Conservation (phyloP, 352 stramenopile genomes). For the Phytophthora europaea region DNA sequence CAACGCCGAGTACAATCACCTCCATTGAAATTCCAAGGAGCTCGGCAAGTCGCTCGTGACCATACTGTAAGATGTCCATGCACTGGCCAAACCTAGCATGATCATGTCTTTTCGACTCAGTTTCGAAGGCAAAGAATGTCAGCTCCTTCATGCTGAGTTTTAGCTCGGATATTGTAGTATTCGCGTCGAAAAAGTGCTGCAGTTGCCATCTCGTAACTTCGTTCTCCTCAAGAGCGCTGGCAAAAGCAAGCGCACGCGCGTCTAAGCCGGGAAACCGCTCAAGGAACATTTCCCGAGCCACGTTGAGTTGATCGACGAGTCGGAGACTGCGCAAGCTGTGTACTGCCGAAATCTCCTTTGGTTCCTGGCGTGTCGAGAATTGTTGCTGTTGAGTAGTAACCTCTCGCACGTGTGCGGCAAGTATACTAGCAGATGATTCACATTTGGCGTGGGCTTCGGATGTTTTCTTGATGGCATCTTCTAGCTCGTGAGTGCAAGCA, state of each 20-base stretch:
- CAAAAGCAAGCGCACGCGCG: constrained; percentile 67
- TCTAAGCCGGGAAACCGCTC: constrained; percentile 73
- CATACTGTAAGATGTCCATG: constrained; percentile 69
- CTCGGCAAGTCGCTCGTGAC: constrained; percentile 68
- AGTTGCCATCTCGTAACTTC: constrained; percentile 73
- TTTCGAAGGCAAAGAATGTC: constrained; percentile 58
- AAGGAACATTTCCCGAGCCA: constrained; percentile 71
- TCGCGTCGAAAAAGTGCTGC: constrained; percentile 63
- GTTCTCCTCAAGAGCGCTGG: constrained; percentile 49
- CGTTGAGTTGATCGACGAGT: constrained; percentile 49
- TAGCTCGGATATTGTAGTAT: constrained; percentile 67
- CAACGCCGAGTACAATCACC: constrained; percentile 38
- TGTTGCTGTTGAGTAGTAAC: constrained; percentile 30
- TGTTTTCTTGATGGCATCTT: constrained; percentile 35
- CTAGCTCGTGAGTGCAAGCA: constrained; percentile 42
- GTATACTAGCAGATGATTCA: constrained; percentile 14
- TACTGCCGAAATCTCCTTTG: constrained; percentile 65
- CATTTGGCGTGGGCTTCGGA: constrained; percentile 25
- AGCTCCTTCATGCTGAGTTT: constrained; percentile 69
- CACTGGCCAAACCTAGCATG: constrained; percentile 49
- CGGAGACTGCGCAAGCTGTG: constrained; percentile 55
- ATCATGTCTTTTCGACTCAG: constrained; percentile 63
- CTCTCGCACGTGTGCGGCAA: constrained; percentile 22
- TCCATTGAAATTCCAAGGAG: constrained; percentile 61
- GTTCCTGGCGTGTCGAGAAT: constrained; percentile 41